Conservation (phyloP, 306 rosid genomes). For the Inga oerstediana region DNA sequence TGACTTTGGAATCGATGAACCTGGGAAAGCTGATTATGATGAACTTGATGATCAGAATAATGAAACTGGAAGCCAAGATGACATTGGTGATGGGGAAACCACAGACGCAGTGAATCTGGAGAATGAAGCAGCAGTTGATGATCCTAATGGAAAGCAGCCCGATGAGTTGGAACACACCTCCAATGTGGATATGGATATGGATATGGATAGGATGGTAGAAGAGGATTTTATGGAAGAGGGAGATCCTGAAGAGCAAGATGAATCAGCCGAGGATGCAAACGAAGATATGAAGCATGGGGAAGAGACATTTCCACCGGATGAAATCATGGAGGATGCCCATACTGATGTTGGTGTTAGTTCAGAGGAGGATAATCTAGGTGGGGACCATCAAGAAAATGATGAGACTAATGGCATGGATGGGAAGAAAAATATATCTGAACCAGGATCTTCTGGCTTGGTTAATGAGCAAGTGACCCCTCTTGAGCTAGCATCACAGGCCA, state of each 20-base stretch:
- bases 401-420: slow-evolving; percentile 43
- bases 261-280: slow-evolving; percentile 43
- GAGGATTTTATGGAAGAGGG: slow-evolving; percentile 56
- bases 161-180: slow-evolving; percentile 60
- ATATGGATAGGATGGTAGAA: slow-evolving; percentile 52
- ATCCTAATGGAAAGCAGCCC: slow-evolving; percentile 57
- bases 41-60: slow-evolving; percentile 51
- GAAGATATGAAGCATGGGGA: slow-evolving; percentile 47
- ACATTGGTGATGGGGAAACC: slow-evolving; percentile 51
- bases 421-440: slow-evolving; percentile 46
- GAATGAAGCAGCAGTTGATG: slow-evolving; percentile 60
- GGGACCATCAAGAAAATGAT: slow-evolving; percentile 51
- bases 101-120: slow-evolving; percentile 55
- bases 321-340: slow-evolving; percentile 66
- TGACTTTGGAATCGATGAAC: slow-evolving; percentile 53
- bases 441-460: slow-evolving; percentile 42
- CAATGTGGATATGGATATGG: slow-evolving; percentile 62
- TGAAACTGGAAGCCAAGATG: slow-evolving; percentile 44
- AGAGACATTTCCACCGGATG: slow-evolving; percentile 53
- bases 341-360: slow-evolving; percentile 50
- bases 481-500: slow-evolving; percentile 56
- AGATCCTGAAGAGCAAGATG: slow-evolving; percentile 50
- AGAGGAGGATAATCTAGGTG: slow-evolving; percentile 51
- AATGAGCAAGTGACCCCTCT: slow-evolving; percentile 46
- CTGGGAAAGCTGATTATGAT: slow-evolving; percentile 49